These are phyloP conservation scores for Lachancea sp. DNA, from an alignment of 805 yeast genomes.

Conservation along the genomic window DNA sequence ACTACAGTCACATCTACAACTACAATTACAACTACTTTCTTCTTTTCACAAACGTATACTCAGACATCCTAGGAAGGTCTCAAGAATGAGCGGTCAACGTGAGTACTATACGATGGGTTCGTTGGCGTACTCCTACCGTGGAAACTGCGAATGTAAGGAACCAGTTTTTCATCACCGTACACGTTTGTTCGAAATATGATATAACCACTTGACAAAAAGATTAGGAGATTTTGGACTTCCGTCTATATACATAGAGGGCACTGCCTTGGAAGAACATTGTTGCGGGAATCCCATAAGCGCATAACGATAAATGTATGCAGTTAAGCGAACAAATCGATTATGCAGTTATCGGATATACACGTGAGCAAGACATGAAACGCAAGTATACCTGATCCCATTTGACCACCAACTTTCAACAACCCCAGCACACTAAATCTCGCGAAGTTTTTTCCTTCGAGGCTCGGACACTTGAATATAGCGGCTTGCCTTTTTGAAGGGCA, in stretches of 20 bases:
- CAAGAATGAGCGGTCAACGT: conserved; percentile 71
- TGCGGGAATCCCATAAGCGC: conserved; percentile 3
- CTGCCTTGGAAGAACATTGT: conserved; percentile 8
- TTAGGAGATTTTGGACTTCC: too few relatives aligned
- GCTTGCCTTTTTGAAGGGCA: conserved; percentile 27
- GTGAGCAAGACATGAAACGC: too few relatives aligned
- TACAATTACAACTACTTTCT: conserved; percentile 1
- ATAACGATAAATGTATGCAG: background rate
- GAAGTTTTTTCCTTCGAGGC: conserved; percentile 11
- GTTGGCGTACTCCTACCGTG: conserved; percentile 79
- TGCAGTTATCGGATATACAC: too few relatives aligned
- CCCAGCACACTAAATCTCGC: background rate
- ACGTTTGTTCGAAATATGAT: conserved; percentile 5
- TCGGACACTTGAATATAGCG: conserved; percentile 25
- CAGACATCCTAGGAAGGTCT: conserved; percentile 94
- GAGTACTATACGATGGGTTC: conserved; percentile 71
- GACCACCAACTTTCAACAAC: too few relatives aligned
- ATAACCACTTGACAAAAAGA: too few relatives aligned
- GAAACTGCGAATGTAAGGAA: conserved; percentile 87
- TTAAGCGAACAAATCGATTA: background rate
- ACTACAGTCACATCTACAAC: conserved; percentile 2
- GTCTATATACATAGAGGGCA: conserved; percentile 1
- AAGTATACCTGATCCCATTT: too few relatives aligned
- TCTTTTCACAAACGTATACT: conserved; percentile 28
- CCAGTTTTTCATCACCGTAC: conserved; percentile 68